phyloP scores from a whole-genome alignment of 2,329 filamentous ascomycete genomes.

The Scortechinia acanthostroma region DNA sequence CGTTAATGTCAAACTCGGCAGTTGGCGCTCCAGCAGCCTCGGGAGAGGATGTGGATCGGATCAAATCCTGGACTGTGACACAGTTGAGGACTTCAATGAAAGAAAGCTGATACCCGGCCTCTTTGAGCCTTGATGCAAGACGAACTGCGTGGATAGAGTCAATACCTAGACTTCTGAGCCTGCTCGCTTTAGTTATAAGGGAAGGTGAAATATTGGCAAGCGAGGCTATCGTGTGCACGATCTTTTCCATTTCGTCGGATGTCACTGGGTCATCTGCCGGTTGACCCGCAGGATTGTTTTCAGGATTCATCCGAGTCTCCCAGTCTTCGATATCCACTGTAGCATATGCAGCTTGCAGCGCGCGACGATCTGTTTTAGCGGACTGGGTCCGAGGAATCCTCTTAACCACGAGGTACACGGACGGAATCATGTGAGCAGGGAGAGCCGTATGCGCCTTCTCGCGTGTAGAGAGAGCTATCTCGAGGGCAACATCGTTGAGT shows the following conservation, averaged over 20 bases:
- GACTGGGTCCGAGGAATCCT: constrained; percentile 21
- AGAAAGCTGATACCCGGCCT: not conserved
- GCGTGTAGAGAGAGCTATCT: constrained; percentile 12
- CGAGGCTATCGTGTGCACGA: not conserved
- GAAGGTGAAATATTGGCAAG: not conserved
- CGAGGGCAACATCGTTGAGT: constrained; percentile 8
- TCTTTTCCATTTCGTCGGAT: not conserved
- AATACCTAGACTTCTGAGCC: not conserved
- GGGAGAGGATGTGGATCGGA: not conserved
- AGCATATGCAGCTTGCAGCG: constrained; percentile 12
- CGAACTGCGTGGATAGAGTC: constrained; percentile 1
- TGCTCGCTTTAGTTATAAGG: not conserved
- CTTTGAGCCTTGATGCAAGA: not conserved
- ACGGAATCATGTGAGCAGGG: constrained; percentile 23
- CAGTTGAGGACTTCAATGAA: not conserved
- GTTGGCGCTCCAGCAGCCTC: not conserved
- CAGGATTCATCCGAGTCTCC: not conserved
- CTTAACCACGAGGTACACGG: constrained; percentile 16
- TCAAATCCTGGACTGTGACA: not conserved
- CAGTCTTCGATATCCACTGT: constrained; percentile 7
- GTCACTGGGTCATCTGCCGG: not conserved
- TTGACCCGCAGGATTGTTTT: not conserved
- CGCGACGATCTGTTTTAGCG: constrained; percentile 23
- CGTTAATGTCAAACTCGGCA: not conserved
- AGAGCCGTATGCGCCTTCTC: constrained; percentile 9